These are phyloP conservation scores for Metschnikowia lochheadii DNA, from an alignment of 805 yeast species.

Conservation along the genomic window DNA sequence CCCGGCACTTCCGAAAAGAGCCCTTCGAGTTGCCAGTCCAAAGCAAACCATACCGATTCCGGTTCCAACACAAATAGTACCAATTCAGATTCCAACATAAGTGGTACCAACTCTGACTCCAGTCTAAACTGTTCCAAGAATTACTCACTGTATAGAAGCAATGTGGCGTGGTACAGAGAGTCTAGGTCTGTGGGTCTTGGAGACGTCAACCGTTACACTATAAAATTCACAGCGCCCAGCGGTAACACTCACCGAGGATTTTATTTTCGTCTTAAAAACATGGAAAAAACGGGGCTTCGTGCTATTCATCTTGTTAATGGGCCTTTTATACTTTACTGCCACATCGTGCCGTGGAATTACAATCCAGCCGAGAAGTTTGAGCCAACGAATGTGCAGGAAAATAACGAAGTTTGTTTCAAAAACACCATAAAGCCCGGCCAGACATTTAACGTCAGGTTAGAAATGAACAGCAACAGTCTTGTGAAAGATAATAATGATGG, in stretches of 20 bases:
- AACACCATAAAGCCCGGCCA: slow-evolving; percentile 65
- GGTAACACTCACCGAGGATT: slow-evolving; percentile 11
- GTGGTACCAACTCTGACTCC: not conserved
- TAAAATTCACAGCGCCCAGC: slow-evolving; percentile 21
- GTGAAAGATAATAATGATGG: slow-evolving; percentile 15
- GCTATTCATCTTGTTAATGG: slow-evolving; percentile 42
- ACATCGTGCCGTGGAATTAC: slow-evolving; percentile 38
- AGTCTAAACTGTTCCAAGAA: not conserved
- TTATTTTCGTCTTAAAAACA: slow-evolving; percentile 37
- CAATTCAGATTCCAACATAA: not conserved
- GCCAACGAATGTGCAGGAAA: slow-evolving; percentile 20
- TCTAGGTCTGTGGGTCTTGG: slow-evolving; percentile 34
- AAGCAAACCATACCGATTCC: not conserved
- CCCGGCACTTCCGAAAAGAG: not conserved
- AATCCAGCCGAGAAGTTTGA: slow-evolving; percentile 22
- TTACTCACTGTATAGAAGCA: not conserved
- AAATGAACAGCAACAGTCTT: slow-evolving; percentile 44
- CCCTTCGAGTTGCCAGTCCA: not conserved
- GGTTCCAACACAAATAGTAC: not conserved
- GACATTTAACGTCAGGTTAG: slow-evolving; percentile 53
- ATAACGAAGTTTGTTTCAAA: slow-evolving; percentile 33
- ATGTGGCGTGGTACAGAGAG: slow-evolving; percentile 33
- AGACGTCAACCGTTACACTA: slow-evolving; percentile 33
- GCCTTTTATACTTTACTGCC: slow-evolving; percentile 42
- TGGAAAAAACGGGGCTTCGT: slow-evolving; percentile 33